Evolutionary conservation across 2,329 filamentous ascomycete species (phyloP).

Genomic region (Pyrenophora seminiperda): DNA sequence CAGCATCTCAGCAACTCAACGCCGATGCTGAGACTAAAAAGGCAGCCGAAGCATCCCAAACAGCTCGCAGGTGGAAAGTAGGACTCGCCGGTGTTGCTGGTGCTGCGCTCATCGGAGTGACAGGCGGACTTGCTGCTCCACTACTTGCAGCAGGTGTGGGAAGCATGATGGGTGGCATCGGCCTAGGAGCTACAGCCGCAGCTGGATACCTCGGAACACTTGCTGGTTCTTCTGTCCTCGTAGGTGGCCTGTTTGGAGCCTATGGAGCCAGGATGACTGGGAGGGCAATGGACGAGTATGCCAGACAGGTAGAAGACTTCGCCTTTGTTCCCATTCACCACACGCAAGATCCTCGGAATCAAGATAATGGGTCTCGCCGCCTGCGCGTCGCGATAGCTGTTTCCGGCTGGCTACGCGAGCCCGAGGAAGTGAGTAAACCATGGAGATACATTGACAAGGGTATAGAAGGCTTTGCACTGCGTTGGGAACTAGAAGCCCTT

Average conservation of each 20-base stretch:
- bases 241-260: constrained; percentile 89
- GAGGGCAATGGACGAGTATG: constrained; percentile 87
- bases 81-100: constrained; percentile 87
- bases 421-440: constrained; percentile 72
- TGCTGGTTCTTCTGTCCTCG: constrained; percentile 76
- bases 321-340: constrained; percentile 73
- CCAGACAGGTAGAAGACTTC: constrained; percentile 86
- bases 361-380: constrained; percentile 54
- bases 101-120: constrained; percentile 82
- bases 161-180: constrained; percentile 75
- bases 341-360: constrained; percentile 54
- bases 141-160: constrained; percentile 80
- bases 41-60: constrained; percentile 68
- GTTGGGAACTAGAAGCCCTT: constrained; percentile 81
- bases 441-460: constrained; percentile 78
- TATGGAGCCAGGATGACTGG: constrained; percentile 82
- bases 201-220: constrained; percentile 80
- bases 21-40: constrained; percentile 78
- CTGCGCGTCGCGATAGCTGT: constrained; percentile 83
- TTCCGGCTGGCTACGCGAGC: constrained; percentile 77
- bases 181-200: constrained; percentile 73
- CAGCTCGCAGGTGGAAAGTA: constrained; percentile 76
- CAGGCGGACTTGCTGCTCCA: constrained; percentile 77
- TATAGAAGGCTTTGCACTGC: constrained; percentile 79
- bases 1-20: constrained; percentile 71